phyloP scores from a whole-genome alignment of 1,284 basidiomycete species.

The Boletus hoseneyae region DNA sequence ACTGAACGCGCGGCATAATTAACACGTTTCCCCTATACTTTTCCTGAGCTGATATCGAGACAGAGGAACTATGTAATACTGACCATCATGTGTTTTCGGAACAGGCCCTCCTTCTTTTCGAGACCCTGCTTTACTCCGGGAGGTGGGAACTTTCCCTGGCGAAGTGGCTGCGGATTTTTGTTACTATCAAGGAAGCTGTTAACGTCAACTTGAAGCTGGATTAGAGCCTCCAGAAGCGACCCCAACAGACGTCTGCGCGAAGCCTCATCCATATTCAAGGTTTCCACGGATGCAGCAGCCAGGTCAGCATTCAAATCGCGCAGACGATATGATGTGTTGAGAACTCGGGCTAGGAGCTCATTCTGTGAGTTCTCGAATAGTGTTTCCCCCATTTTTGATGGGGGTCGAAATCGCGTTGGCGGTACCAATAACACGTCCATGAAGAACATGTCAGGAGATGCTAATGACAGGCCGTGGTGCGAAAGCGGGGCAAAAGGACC shows the following conservation, averaged over 20 bases:
- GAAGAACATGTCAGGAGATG: slow-evolving; percentile 96
- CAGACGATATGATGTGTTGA: slow-evolving; percentile 80
- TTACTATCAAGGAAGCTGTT: slow-evolving; percentile 98
- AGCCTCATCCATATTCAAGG: slow-evolving; percentile 51
- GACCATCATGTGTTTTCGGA: slow-evolving; percentile 99
- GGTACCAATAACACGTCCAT: slow-evolving; percentile 90
- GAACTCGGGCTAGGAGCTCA: slow-evolving; percentile 83
- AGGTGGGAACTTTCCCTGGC: slow-evolving; percentile 91
- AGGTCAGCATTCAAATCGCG: slow-evolving; percentile 76
- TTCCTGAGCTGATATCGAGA: slow-evolving; percentile 6
- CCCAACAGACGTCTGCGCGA: slow-evolving; percentile 63
- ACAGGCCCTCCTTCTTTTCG: slow-evolving; percentile 99
- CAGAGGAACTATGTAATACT: slow-evolving; percentile 2
- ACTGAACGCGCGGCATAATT: slow-evolving; percentile 99
- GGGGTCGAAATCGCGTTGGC: slow-evolving; percentile 95
- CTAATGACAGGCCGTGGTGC: slow-evolving; percentile 52
- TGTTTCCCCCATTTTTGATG: slow-evolving; percentile 88
- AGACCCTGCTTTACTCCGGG: slow-evolving; percentile 94
- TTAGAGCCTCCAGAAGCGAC: slow-evolving; percentile 74
- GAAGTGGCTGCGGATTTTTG: slow-evolving; percentile 86
- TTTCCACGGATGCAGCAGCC: slow-evolving; percentile 59
- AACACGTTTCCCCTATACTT: slow-evolving; percentile 91
- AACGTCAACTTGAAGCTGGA: slow-evolving; percentile 92
- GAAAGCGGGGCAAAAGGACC: slow-evolving; percentile 74
- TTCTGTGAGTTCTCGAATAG: slow-evolving; percentile 98